A percentile compares a stretch with the other conserved stretches of the same genome.
Evolutionary conservation across 202 grass and related monocot species (phyloP).

Genomic region (Schoenoplectus tabernaemontani): DNA sequence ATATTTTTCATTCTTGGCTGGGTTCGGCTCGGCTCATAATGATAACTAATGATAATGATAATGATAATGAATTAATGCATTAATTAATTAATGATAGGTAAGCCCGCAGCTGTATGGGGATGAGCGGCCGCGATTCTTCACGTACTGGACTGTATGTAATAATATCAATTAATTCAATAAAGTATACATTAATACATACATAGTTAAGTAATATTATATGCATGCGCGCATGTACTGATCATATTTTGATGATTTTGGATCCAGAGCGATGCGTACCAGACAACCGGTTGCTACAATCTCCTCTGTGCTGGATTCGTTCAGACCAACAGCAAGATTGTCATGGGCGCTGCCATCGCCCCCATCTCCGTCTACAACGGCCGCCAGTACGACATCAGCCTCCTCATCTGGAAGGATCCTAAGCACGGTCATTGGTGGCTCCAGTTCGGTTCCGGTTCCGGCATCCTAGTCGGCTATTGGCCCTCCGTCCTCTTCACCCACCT

Average conservation of each 20-base stretch:
- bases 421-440: conserved; percentile 88
- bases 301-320: conserved; percentile 82
- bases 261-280: conserved; percentile 73
- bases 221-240: not conserved
- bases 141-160: conserved; percentile 88
- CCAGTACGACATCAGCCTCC: conserved; percentile 60
- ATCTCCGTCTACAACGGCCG: conserved; percentile 29
- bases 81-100: too few relatives aligned
- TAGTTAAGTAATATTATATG: not conserved
- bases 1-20: too few relatives aligned
- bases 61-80: too few relatives aligned
- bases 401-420: conserved; percentile 87
- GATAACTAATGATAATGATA: too few relatives aligned
- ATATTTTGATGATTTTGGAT: not conserved
- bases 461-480: conserved; percentile 73
- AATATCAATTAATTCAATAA: too few relatives aligned
- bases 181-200: not conserved
- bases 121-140: conserved; percentile 67
- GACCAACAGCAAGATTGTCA: conserved; percentile 49
- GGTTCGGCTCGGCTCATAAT: too few relatives aligned
- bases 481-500: conserved; percentile 64
- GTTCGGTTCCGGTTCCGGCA: conserved; percentile 31
- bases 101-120: conserved; percentile 75
- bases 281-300: conserved; percentile 91
- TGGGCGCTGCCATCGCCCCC: conserved; percentile 67